Percentiles rank a stretch among this genome's conserved stretches.
phyloP scores from a whole-genome alignment of 1,284 basidiomycete genomes.

The Grifola frondosa region DNA sequence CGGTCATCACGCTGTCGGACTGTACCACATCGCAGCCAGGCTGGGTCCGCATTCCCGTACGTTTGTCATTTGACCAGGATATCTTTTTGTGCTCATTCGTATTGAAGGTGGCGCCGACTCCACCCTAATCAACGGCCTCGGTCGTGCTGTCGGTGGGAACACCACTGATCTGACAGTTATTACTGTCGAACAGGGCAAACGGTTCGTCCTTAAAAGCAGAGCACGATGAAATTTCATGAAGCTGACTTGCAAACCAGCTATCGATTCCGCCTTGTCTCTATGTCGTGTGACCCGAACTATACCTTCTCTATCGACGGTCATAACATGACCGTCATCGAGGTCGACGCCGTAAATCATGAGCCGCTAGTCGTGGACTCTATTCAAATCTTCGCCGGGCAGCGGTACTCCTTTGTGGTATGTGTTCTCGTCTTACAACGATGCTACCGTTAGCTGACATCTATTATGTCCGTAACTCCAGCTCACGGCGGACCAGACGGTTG shows the following conservation, averaged over 20 bases:
- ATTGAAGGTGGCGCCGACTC: constrained; percentile 25
- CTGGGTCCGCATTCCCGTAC: constrained; percentile 1
- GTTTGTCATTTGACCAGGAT: not conserved
- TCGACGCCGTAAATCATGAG: constrained; percentile 33
- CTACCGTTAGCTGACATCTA: too few species aligned
- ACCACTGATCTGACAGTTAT: constrained; percentile 31
- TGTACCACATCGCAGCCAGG: constrained; percentile 15
- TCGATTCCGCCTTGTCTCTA: constrained; percentile 49
- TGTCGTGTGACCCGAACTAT: constrained; percentile 37
- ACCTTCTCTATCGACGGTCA: constrained; percentile 38
- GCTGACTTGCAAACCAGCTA: too few species aligned
- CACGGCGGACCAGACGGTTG: constrained; percentile 14
- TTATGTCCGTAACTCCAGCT: constrained; percentile 9
- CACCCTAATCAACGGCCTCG: constrained; percentile 53
- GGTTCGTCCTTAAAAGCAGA: too few species aligned
- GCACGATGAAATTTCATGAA: too few species aligned
- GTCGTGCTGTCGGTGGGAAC: constrained; percentile 27
- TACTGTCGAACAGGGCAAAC: constrained; percentile 32
- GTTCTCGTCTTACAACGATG: too few species aligned
- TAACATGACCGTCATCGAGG: constrained; percentile 38
- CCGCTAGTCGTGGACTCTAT: constrained; percentile 32
- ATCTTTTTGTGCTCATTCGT: not conserved
- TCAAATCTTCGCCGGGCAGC: constrained; percentile 37
- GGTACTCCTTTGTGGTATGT: constrained; percentile 38
- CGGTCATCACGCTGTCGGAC: constrained; percentile 19